Evolutionary conservation across 2,329 filamentous ascomycete species (phyloP).

Genomic region (Penicillium sp.): DNA sequence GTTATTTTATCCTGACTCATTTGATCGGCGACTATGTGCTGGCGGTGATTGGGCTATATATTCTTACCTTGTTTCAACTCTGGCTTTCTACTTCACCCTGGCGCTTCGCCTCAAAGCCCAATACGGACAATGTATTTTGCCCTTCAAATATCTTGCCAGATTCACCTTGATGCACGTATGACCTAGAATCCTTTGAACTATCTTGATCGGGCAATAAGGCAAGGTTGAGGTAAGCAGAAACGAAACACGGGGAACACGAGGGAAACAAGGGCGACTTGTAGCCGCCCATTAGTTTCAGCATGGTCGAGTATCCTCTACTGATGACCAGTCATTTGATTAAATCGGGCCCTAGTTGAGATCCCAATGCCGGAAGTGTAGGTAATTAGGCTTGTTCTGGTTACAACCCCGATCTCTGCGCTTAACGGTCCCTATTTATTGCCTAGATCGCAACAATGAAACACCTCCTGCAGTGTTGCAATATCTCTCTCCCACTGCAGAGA

Average conservation of each 20-base stretch:
- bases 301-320: neutral
- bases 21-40: neutral
- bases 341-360: constrained; percentile 3
- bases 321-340: constrained; percentile 14
- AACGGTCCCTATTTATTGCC: constrained; percentile 1
- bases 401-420: constrained; percentile 11
- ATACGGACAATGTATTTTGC: neutral
- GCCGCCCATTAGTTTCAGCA: constrained; percentile 18
- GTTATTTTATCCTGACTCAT: neutral
- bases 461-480: constrained; percentile 3
- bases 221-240: neutral
- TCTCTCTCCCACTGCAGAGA: neutral
- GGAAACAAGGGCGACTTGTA: neutral
- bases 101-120: neutral
- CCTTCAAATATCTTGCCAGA: neutral
- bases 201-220: neutral
- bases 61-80: neutral
- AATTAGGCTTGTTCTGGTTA: constrained; percentile 6
- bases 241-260: neutral
- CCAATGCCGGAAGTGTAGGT: constrained; percentile 1
- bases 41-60: neutral
- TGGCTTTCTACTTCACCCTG: neutral
- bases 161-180: neutral
- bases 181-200: neutral
- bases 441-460: constrained; percentile 14